Evolutionary conservation across 2,329 filamentous ascomycete genomes (phyloP).

Genomic region (Lizonia empirigonia): DNA sequence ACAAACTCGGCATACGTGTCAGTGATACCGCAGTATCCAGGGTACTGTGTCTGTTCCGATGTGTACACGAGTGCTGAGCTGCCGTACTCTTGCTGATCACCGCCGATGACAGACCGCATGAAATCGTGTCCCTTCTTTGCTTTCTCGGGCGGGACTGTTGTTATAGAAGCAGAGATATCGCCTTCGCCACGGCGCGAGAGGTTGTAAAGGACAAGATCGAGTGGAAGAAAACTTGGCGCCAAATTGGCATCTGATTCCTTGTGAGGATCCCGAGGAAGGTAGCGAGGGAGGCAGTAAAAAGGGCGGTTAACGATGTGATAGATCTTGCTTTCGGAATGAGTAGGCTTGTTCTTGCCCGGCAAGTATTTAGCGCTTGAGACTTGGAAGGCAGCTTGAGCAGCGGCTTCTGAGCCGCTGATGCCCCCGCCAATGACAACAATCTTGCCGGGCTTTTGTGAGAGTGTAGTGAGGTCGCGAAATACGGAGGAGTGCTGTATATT

Average conservation of each 20-base stretch:
- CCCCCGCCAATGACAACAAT: constrained; percentile 79
- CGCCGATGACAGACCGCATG: constrained; percentile 51
- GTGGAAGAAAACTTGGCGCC: constrained; percentile 67
- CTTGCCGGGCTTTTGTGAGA: constrained; percentile 54
- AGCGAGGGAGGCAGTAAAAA: constrained; percentile 71
- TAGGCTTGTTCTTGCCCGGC: constrained; percentile 43
- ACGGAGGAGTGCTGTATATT: constrained; percentile 38
- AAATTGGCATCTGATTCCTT: constrained; percentile 43
- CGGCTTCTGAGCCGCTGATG: constrained; percentile 81
- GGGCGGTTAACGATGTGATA: constrained; percentile 73
- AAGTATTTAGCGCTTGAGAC: constrained; percentile 68
- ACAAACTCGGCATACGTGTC: constrained; percentile 78
- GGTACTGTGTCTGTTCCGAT: constrained; percentile 55
- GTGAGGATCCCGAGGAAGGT: constrained; percentile 45
- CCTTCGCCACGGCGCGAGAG: constrained; percentile 63
- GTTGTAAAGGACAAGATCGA: constrained; percentile 77
- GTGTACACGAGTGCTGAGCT: constrained; percentile 46
- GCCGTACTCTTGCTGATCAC: constrained; percentile 52
- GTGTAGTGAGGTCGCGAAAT: constrained; percentile 31
- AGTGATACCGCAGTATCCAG: constrained; percentile 71
- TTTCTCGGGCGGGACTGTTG: constrained; percentile 65
- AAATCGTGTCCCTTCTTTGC: constrained; percentile 61
- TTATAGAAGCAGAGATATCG: constrained; percentile 67
- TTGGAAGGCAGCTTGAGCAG: constrained; percentile 72
- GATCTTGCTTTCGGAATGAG: constrained; percentile 57